A percentile compares a stretch with the other conserved stretches of the same genome.
Evolutionary conservation across 805 yeast genomes (phyloP).

Genomic region (Yarrowia alimentaria): DNA sequence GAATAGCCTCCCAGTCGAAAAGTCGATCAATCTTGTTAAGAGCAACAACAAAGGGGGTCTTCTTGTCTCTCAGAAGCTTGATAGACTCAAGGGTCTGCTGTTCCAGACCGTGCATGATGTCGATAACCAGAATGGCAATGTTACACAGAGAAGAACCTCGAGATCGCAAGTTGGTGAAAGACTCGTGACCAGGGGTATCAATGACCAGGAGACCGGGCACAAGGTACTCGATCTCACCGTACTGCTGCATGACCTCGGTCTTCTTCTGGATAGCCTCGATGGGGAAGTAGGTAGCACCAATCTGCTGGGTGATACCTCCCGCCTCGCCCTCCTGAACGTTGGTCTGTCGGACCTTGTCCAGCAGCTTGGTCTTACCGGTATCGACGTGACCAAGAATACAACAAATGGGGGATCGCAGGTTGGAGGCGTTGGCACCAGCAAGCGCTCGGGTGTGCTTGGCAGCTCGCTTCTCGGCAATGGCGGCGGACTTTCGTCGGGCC

Average conservation of each 20-base stretch:
- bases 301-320: conserved; percentile 99
- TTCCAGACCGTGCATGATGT: conserved; percentile 98
- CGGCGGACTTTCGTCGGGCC: conserved; percentile 42
- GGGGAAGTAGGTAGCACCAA: conserved; percentile 99
- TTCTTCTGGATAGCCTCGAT: conserved; percentile 88
- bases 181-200: conserved; percentile 99
- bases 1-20: conserved; percentile 87
- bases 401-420: conserved; percentile 97
- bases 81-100: conserved; percentile 96
- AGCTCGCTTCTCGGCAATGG: conserved; percentile 44
- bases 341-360: conserved; percentile 97
- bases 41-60: conserved; percentile 97
- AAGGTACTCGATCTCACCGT: conserved; percentile 75
- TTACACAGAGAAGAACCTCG: conserved; percentile 99
- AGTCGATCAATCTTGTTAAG: conserved; percentile 96
- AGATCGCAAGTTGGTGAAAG: conserved; percentile 93
- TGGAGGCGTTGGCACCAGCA: conserved; percentile 44
- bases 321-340: conserved; percentile 99
- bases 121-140: conserved; percentile 97
- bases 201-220: conserved; percentile 96
- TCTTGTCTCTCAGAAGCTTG: conserved; percentile 86
- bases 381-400: conserved; percentile 99
- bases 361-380: conserved; percentile 96
- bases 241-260: conserved; percentile 85
- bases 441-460: conserved; percentile 42